phyloP scores from a whole-genome alignment of 2,329 filamentous ascomycete species.

The Pseudopyrenochaeta lycopersici region DNA sequence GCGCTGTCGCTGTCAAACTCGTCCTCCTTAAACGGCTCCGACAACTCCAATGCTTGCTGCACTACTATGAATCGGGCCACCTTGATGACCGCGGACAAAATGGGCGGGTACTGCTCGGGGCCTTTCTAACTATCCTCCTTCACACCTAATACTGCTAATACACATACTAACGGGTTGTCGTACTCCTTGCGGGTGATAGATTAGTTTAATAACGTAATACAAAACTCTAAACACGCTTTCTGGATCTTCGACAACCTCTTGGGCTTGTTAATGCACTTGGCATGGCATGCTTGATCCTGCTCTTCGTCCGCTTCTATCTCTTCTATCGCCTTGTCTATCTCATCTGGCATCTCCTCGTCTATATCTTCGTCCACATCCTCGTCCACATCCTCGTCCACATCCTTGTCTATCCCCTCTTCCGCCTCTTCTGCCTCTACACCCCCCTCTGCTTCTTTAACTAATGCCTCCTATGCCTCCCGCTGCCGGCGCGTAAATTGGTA shows the following conservation, averaged over 20 bases:
- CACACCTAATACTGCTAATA: conserved; percentile 29
- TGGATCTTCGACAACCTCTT: conserved; percentile 10
- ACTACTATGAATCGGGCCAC: conserved; percentile 26
- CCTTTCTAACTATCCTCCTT: conserved; percentile 21
- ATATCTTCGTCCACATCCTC: too few relatives aligned
- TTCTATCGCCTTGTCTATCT: too few relatives aligned
- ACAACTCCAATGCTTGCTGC: conserved; percentile 23
- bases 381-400: too few relatives aligned
- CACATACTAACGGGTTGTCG: conserved; percentile 25
- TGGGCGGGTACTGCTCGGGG: conserved; percentile 20
- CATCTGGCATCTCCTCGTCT: too few relatives aligned
- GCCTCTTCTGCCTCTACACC: neutral
- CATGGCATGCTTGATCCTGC: neutral
- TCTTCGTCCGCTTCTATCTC: too few relatives aligned
- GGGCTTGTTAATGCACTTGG: conserved; percentile 2
- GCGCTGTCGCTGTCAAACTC: conserved; percentile 9
- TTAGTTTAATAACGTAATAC: conserved; percentile 24
- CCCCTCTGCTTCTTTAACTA: conserved; percentile 10
- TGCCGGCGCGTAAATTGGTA: conserved; percentile 23
- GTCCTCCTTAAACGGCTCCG: conserved; percentile 1
- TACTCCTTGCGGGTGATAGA: conserved; percentile 21
- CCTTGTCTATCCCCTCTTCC: neutral
- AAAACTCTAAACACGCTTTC: conserved; percentile 26
- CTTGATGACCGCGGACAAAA: conserved; percentile 30
- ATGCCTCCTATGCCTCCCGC: conserved; percentile 13